Conservation (phyloP, 2,329 filamentous ascomycete genomes). For the Cladobotryum protrusum region DNA sequence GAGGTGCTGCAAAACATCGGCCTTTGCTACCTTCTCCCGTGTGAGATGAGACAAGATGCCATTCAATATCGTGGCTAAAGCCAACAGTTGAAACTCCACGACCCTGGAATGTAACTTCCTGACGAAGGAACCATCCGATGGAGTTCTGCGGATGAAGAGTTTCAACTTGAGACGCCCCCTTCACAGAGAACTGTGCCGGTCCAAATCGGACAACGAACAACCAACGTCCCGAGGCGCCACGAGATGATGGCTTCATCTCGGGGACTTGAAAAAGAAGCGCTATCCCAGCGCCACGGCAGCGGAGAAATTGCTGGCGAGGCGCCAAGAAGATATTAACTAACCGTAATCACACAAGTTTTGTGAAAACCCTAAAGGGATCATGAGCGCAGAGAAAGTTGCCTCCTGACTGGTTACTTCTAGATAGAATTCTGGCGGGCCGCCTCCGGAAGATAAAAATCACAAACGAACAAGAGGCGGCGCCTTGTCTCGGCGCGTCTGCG, state of each 20-base stretch:
- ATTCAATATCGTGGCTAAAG: too few species aligned
- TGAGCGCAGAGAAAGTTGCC: too few species aligned
- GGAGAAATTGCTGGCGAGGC: neutral
- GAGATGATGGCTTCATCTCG: neutral
- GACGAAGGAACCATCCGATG: neutral
- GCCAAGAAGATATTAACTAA: neutral
- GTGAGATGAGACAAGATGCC: too few species aligned
- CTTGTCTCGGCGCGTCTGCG: slow-evolving; percentile 17
- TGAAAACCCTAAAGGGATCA: too few species aligned
- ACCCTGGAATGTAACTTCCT: neutral
- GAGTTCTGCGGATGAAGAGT: neutral
- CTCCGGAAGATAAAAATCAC: neutral
- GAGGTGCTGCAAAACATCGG: too few species aligned
- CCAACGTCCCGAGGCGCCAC: neutral
- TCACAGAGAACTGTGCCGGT: neutral
- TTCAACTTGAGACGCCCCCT: neutral
- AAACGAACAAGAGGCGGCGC: slow-evolving; percentile 6
- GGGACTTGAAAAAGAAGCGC: neutral
- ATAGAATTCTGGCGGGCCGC: neutral
- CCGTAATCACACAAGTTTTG: neutral
- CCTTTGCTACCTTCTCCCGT: too few species aligned
- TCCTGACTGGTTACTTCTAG: neutral
- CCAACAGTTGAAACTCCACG: too few species aligned
- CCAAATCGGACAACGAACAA: neutral
- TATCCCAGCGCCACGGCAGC: neutral